These are phyloP conservation scores for Nitzschia putrida DNA, from an alignment of 108 stramenopile species.

Conservation along the genomic window DNA sequence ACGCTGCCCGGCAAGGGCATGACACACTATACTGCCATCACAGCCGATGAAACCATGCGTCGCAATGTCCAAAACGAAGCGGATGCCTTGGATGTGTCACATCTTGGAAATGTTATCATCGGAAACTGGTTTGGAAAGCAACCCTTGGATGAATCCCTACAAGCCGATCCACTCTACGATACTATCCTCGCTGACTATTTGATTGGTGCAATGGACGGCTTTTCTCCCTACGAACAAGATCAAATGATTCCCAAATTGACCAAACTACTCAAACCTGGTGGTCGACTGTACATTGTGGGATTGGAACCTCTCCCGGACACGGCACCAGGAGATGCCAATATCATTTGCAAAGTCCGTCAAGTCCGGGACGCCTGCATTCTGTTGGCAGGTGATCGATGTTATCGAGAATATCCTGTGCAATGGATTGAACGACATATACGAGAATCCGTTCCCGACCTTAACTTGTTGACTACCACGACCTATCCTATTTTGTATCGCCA, in stretches of 20 bases:
- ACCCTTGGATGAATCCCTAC: constrained; percentile 11
- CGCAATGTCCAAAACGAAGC: constrained; percentile 67
- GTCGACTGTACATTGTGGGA: constrained; percentile 89
- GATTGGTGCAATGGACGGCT: constrained; percentile 96
- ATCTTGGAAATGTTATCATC: constrained; percentile 71
- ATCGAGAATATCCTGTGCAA: constrained; percentile 93
- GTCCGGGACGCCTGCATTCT: constrained; percentile 93
- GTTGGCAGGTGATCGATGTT: constrained; percentile 90
- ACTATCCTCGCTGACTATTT: constrained; percentile 94
- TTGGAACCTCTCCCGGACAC: constrained; percentile 91
- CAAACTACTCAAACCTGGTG: constrained; percentile 81
- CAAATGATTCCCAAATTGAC: constrained; percentile 78
- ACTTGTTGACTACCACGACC: constrained; percentile 48
- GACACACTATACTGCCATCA: constrained; percentile 72
- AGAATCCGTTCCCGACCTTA: constrained; percentile 36
- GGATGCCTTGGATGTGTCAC: constrained; percentile 47
- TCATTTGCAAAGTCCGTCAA: constrained; percentile 86
- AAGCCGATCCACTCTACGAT: constrained; percentile 48
- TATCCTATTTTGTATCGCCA: constrained; percentile 92
- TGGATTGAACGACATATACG: constrained; percentile 90
- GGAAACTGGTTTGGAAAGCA: constrained; percentile 83
- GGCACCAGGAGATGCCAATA: constrained; percentile 51
- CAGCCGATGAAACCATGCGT: constrained; percentile 83
- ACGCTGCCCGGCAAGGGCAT: constrained; percentile 61
- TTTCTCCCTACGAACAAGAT: constrained; percentile 93